Evolutionary conservation across 176 grass and related monocot species (phyloP).

Genomic region (Stipa capillata): DNA sequence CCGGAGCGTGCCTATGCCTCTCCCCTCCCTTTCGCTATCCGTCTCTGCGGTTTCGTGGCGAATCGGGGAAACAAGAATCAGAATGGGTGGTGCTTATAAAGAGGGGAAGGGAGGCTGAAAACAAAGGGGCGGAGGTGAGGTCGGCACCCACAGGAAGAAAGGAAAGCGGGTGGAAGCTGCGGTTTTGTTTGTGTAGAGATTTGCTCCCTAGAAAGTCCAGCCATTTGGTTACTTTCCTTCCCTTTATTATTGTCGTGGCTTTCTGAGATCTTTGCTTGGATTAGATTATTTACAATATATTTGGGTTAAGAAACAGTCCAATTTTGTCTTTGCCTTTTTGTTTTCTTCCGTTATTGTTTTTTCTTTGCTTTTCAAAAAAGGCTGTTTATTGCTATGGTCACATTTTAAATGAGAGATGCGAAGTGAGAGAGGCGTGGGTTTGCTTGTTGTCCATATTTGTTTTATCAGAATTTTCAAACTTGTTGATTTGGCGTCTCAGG

Average conservation of each 20-base stretch:
- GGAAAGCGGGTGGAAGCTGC: conserved; percentile 7
- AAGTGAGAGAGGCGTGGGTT: too few relatives aligned
- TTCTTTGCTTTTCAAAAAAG: background rate
- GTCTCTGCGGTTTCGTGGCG: conserved; percentile 24
- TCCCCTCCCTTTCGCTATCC: background rate
- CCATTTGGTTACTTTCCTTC: background rate
- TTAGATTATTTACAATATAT: background rate
- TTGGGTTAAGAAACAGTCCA: background rate
- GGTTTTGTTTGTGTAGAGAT: background rate
- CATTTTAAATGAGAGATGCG: too few relatives aligned
- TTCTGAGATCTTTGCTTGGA: background rate
- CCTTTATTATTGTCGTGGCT: background rate
- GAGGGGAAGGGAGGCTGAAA: background rate
- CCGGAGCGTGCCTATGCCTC: background rate
- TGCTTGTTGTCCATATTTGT: too few relatives aligned
- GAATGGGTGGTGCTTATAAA: conserved; percentile 19
- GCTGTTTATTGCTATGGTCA: too few relatives aligned
- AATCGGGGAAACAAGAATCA: conserved; percentile 14
- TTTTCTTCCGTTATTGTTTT: background rate
- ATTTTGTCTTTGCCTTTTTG: background rate
- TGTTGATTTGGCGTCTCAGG: too few relatives aligned
- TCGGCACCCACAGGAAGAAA: conserved; percentile 9
- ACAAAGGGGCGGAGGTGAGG: background rate
- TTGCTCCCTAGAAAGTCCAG: background rate
- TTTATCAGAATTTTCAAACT: too few relatives aligned